Evolutionary conservation across 257 asterid genomes (phyloP).

Genomic region (Solanum tarapatanum): DNA sequence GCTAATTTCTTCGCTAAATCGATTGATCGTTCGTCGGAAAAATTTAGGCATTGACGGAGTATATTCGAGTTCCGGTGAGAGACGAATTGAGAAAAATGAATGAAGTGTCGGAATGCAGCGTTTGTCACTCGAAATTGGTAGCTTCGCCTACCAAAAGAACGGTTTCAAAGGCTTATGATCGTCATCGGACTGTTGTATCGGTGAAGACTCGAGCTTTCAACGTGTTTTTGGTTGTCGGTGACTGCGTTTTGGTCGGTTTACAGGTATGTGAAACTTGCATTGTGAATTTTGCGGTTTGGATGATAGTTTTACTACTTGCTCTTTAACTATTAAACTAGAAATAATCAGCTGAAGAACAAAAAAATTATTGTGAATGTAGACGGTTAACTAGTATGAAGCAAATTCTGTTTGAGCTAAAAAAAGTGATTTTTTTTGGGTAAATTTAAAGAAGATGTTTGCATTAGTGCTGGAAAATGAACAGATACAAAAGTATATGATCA

Average conservation of each 20-base stretch:
- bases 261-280: slow-evolving; percentile 15
- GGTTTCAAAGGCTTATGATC: slow-evolving; percentile 29
- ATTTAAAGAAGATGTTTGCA: background rate
- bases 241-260: slow-evolving; percentile 31
- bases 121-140: slow-evolving; percentile 30
- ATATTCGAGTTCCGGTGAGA: background rate
- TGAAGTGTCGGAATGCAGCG: slow-evolving; percentile 34
- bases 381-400: background rate
- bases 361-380: background rate
- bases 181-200: slow-evolving; percentile 22
- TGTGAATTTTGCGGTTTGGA: background rate
- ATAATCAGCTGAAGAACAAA: background rate
- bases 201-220: slow-evolving; percentile 29
- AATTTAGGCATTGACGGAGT: background rate
- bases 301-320: background rate
- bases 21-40: background rate
- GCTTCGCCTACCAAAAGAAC: slow-evolving; percentile 15
- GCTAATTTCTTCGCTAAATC: background rate
- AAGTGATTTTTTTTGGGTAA: background rate
- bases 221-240: slow-evolving; percentile 25
- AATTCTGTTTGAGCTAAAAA: background rate
- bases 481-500: slow-evolving; percentile 17
- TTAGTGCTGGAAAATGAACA: background rate
- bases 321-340: background rate
- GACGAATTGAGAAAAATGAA: slow-evolving; percentile 7